A percentile compares a stretch with the other conserved stretches of the same genome.
Evolutionary conservation across 768 basidiomycete species (phyloP).

Genomic region (Boletus bicolor): DNA sequence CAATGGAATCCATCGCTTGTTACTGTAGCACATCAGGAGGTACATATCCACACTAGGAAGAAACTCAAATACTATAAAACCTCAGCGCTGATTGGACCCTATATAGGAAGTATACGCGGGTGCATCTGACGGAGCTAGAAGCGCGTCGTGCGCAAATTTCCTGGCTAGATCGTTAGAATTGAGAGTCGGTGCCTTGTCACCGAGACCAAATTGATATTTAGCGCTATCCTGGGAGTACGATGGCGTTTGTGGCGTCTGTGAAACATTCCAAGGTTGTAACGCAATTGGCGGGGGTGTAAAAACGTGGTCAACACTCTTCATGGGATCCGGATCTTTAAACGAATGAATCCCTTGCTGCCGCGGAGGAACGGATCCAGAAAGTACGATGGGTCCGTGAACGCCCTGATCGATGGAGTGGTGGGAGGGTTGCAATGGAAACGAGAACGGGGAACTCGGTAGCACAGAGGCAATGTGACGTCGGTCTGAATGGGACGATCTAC

Average conservation of each 20-base stretch:
- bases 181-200: slow-evolving; percentile 3
- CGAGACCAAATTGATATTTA: neutral
- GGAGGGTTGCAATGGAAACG: neutral
- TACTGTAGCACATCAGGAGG: neutral
- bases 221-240: slow-evolving; percentile 3
- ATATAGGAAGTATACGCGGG: slow-evolving; percentile 2
- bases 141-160: slow-evolving; percentile 6
- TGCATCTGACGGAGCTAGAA: neutral
- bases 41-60: neutral
- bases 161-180: slow-evolving; percentile 10
- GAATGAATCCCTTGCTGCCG: neutral
- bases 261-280: neutral
- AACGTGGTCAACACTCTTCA: neutral
- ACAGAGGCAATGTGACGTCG: neutral
- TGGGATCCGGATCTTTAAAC: neutral
- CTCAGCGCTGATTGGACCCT: neutral
- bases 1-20: neutral
- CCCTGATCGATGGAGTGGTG: neutral
- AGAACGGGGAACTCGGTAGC: neutral
- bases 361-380: neutral
- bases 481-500: neutral
- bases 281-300: neutral
- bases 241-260: neutral
- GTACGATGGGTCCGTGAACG: neutral
- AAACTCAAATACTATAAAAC: neutral